Evolutionary conservation across 371 early-diverging fungal genomes (phyloP), one percentile per base, ranked within the genome.

Genomic region (Ordospora pajunii): DNA sequence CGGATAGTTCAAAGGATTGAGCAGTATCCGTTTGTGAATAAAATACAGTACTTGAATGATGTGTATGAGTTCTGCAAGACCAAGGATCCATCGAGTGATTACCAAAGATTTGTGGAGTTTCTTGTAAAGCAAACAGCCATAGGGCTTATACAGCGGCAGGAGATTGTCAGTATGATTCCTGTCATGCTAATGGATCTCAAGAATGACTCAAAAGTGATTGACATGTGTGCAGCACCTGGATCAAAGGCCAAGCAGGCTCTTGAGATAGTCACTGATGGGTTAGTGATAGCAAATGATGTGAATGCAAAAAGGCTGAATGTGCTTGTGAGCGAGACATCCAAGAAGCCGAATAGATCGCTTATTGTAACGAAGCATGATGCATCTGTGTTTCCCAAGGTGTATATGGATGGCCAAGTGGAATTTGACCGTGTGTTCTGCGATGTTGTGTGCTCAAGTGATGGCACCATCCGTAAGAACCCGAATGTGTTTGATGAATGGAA

Each of bases 131-230:
- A 78, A 45, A 71, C 77, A 7, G 42, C 51, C 58, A 81, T 88
- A 87, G 96, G 97, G 72, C 91, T 93, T 81, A 90, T 96, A 67
- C 91, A 91, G 80, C 87, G 96, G 51, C 97, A 97, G 85, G 97
- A 97, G 79, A 90, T 91, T 10, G 97, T 97, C 51, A 91, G 91
- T 84, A 96, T 97, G 97, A 90, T 97, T 66, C 99, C 99, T 21
- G 91, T 92, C 22, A 84, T 92, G 73, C 83, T 96, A 17, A 87
- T 98, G 82, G 92, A 94, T 76, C 89, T 96, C n/a, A 83, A 92
- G 79, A 89, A 92, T 14, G 87, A 91, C 71, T 93, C 94, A 80
- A 86, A 83, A 75, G 94, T 93, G 69, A 58, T 83, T 2, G 86
- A 86, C 70, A 87, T 83, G 87, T 89, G 89, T 77, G 89, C 89